A percentile compares a stretch with the other conserved stretches of the same genome.
Evolutionary conservation across 2,329 filamentous ascomycete species (phyloP).

Genomic region (Apiospora pterosperma): DNA sequence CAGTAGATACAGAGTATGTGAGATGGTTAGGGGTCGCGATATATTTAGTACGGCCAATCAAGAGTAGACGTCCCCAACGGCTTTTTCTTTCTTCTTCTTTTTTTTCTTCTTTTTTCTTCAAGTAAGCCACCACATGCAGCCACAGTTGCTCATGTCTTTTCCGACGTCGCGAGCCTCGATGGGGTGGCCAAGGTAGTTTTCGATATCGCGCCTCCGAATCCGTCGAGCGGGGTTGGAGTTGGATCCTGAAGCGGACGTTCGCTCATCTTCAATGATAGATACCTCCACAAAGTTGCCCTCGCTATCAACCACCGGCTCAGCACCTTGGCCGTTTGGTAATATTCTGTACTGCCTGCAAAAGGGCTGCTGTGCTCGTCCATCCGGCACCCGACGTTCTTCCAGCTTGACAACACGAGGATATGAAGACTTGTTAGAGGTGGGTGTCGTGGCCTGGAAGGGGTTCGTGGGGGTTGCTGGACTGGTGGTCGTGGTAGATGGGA

Average conservation of each 20-base stretch:
- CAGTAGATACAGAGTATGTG: not conserved
- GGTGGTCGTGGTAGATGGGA: not conserved
- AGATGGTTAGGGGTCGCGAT: not conserved
- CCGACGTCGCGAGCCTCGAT: slow-evolving; percentile 13
- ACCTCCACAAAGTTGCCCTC: slow-evolving; percentile 40
- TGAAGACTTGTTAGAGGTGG: slow-evolving; percentile 8
- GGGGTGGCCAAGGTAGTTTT: slow-evolving; percentile 14
- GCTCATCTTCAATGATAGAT: slow-evolving; percentile 39
- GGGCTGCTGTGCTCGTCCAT: slow-evolving; percentile 30
- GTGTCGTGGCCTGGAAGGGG: not conserved
- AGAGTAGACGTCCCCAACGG: not conserved
- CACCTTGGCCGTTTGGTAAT: slow-evolving; percentile 31
- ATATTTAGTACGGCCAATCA: not conserved
- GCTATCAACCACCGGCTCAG: slow-evolving; percentile 30
- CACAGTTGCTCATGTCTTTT: slow-evolving; percentile 46
- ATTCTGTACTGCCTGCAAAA: slow-evolving; percentile 49
- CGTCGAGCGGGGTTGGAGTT: not conserved
- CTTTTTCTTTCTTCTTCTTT: too few relatives aligned
- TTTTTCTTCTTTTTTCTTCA: too few relatives aligned
- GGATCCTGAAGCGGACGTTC: slow-evolving; percentile 10
- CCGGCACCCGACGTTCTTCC: slow-evolving; percentile 46
- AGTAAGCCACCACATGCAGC: slow-evolving; percentile 51
- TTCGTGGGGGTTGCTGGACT: slow-evolving; percentile 12
- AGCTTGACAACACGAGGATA: slow-evolving; percentile 55
- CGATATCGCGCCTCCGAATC: slow-evolving; percentile 9